Percentiles rank a stretch among this genome's conserved stretches.
These are phyloP conservation scores for Linum lewisii DNA, from an alignment of 345 rosid genomes.

Conservation along the genomic window DNA sequence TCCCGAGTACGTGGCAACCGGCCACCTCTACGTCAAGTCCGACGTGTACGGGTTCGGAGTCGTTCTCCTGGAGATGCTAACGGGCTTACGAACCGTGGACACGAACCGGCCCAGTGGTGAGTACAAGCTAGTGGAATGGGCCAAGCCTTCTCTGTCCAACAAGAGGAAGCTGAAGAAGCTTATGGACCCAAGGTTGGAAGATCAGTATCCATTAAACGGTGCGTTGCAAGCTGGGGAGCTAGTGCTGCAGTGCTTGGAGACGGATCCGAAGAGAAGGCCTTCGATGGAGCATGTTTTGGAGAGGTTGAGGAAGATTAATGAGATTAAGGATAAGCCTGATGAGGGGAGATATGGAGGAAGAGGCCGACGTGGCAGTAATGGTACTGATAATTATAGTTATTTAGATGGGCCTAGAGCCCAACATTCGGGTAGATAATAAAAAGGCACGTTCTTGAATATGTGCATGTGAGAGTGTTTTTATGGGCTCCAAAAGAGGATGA, in stretches of 20 bases:
- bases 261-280: conserved; percentile 60
- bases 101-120: conserved; percentile 33
- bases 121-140: conserved; percentile 53
- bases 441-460: not conserved
- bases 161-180: conserved; percentile 50
- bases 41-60: conserved; percentile 90
- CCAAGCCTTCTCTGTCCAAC: conserved; percentile 33
- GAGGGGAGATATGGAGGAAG: conserved; percentile 14
- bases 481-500: no score
- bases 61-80: conserved; percentile 59
- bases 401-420: not conserved
- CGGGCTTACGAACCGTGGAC: conserved; percentile 60
- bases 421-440: not conserved
- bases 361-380: not conserved
- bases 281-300: conserved; percentile 55
- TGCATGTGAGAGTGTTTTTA: not conserved
- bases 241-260: conserved; percentile 39
- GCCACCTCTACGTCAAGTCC: conserved; percentile 71
- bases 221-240: conserved; percentile 40
- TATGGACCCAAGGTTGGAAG: conserved; percentile 59
- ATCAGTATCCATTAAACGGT: conserved; percentile 38
- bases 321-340: conserved; percentile 25
- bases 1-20: conserved; percentile 72
- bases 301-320: conserved; percentile 26
- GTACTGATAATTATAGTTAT: not conserved